Conservation (phyloP, 768 basidiomycete species). For the Rubroboletus satanas region DNA sequence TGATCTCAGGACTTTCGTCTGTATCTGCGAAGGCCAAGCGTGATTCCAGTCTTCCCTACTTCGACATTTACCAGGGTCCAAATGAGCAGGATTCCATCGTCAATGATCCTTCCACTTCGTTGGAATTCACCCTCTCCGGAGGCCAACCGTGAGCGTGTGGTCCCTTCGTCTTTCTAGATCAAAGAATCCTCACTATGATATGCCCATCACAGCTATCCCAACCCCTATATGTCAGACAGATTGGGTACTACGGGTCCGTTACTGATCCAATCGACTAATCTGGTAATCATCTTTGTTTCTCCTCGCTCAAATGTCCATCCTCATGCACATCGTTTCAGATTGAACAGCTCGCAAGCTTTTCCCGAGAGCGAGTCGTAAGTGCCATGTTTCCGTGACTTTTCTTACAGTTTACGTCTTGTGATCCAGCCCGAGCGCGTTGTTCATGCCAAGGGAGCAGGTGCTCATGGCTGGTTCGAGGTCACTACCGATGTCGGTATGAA, state of each 20-base stretch:
- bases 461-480: not conserved
- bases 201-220: not conserved
- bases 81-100: not conserved
- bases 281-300: not conserved
- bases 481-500: not conserved
- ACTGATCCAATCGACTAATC: not conserved
- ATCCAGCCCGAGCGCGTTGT: not conserved
- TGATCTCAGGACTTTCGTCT: not conserved
- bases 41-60: not conserved
- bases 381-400: not conserved
- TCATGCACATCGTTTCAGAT: not conserved
- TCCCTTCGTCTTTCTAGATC: not conserved
- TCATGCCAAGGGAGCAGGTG: not conserved
- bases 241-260: not conserved
- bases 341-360: not conserved
- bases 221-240: not conserved
- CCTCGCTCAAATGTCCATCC: not conserved
- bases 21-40: not conserved
- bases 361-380: not conserved
- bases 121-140: not conserved
- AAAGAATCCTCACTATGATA: not conserved
- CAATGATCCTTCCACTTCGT: not conserved
- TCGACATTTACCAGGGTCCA: not conserved
- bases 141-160: not conserved
- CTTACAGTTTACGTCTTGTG: not conserved